Conservation (phyloP, 208 protist species). For the Trypanosoma vivax region DNA sequence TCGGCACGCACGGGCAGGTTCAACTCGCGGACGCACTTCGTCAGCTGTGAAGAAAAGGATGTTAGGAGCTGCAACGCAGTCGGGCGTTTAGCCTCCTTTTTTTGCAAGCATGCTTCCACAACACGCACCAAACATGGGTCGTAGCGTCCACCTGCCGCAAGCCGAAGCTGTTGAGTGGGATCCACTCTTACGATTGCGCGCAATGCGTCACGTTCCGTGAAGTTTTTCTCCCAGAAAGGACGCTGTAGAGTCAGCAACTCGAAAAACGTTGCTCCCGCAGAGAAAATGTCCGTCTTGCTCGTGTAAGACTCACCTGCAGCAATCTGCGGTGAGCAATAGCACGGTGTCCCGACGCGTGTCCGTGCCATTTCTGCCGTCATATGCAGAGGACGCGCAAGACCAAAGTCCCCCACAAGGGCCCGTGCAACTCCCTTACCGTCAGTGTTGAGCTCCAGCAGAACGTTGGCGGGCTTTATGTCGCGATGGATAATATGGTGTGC, state of each 20-base stretch:
- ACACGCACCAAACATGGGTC: constrained; percentile 28
- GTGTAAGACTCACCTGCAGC: constrained; percentile 83
- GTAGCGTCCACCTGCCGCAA: constrained; percentile 21
- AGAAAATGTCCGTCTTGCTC: constrained; percentile 91
- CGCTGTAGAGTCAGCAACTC: constrained; percentile 66
- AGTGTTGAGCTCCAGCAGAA: constrained; percentile 46
- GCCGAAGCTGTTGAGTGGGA: constrained; percentile 44
- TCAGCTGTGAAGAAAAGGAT: constrained; percentile 27
- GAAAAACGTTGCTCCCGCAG: constrained; percentile 83
- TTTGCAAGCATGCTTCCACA: constrained; percentile 45
- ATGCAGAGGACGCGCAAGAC: constrained; percentile 74
- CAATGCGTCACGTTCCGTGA: constrained; percentile 50
- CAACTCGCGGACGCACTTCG: constrained; percentile 23
- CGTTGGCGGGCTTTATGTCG: constrained; percentile 90
- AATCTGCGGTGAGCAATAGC: constrained; percentile 92
- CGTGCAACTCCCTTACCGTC: constrained; percentile 12
- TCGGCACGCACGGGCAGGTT: constrained; percentile 34
- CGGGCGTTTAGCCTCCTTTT: constrained; percentile 43
- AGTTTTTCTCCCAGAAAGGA: constrained; percentile 56
- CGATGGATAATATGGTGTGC: constrained; percentile 78
- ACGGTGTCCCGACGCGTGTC: constrained; percentile 85
- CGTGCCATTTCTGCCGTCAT: constrained; percentile 48
- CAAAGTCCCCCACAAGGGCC: constrained; percentile 83
- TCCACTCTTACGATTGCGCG: constrained; percentile 42
- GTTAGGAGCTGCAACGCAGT: constrained; percentile 55